Evolutionary conservation across 2,329 filamentous ascomycete genomes (phyloP).

Genomic region (Fusarium sp.): DNA sequence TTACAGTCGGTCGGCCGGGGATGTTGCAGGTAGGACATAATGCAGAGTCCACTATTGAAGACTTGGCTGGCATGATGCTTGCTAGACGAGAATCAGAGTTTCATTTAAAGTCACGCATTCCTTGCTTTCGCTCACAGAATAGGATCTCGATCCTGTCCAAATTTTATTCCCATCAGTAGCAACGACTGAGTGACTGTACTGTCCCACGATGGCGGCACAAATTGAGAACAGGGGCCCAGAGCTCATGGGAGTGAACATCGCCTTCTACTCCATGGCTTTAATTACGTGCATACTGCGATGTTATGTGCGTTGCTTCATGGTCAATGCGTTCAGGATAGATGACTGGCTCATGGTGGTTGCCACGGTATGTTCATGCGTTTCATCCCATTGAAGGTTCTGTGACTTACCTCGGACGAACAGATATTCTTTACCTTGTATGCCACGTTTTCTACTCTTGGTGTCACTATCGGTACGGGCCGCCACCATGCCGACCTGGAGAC

Average conservation of each 20-base stretch:
- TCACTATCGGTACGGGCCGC: conserved; percentile 52
- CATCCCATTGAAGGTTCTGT: conserved; percentile 28
- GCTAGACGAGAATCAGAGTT: neutral
- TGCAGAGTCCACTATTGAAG: neutral
- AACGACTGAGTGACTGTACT: neutral
- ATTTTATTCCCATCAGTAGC: conserved; percentile 1
- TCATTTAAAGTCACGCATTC: conserved; percentile 17
- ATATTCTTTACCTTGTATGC: conserved; percentile 36
- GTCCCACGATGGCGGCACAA: conserved; percentile 21
- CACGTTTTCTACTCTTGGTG: conserved; percentile 39
- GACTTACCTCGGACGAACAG: conserved; percentile 39
- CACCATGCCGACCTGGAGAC: conserved; percentile 46
- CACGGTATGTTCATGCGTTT: conserved; percentile 34
- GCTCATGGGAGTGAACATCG: conserved; percentile 49
- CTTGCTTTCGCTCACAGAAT: neutral
- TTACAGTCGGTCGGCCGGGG: conserved; percentile 2
- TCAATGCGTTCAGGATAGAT: conserved; percentile 51
- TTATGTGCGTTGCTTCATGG: conserved; percentile 49
- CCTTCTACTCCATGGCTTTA: conserved; percentile 43
- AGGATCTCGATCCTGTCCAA: conserved; percentile 15
- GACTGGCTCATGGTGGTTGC: conserved; percentile 53
- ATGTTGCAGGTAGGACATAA: conserved; percentile 2
- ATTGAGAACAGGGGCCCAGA: conserved; percentile 47
- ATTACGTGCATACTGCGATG: conserved; percentile 46
- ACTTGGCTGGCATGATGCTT: neutral